Conservation (phyloP, 2,329 filamentous ascomycete species). For the Fusarium sp. region DNA sequence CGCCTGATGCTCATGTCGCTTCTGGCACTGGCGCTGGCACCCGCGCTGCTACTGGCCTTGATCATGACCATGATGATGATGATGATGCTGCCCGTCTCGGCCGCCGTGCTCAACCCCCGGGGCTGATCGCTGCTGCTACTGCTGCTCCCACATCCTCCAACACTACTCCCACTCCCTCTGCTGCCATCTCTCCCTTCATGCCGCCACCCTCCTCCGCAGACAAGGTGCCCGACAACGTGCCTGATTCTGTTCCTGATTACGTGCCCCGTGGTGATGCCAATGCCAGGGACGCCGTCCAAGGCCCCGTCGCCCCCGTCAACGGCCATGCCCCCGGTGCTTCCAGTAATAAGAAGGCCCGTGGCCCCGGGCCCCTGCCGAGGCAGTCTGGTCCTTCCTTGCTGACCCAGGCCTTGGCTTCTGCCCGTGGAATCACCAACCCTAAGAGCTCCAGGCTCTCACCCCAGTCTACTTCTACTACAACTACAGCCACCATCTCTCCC, state of each 20-base stretch:
- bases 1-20: conserved; percentile 3
- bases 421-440: conserved; percentile 60
- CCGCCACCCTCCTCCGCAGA: conserved; percentile 37
- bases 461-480: conserved; percentile 16
- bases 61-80: conserved; percentile 39
- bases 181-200: conserved; percentile 30
- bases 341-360: conserved; percentile 61
- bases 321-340: conserved; percentile 24
- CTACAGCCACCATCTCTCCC: conserved; percentile 17
- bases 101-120: conserved; percentile 9
- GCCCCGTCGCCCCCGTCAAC: conserved; percentile 16
- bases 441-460: conserved; percentile 28
- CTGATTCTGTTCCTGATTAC: conserved; percentile 42
- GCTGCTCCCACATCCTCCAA: conserved; percentile 33
- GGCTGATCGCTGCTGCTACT: conserved; percentile 27
- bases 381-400: conserved; percentile 66
- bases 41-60: conserved; percentile 20
- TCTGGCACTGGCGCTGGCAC: not conserved
- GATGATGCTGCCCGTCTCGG: conserved; percentile 37
- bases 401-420: conserved; percentile 69
- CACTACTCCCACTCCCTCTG: conserved; percentile 40
- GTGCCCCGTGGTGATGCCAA: conserved; percentile 40
- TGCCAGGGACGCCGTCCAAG: conserved; percentile 30
- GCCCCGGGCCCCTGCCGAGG: conserved; percentile 52
- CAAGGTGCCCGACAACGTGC: conserved; percentile 41